Base-by-base conservation (phyloP, 257 asterid species). In the Nicotiana sylvestris region DNA sequence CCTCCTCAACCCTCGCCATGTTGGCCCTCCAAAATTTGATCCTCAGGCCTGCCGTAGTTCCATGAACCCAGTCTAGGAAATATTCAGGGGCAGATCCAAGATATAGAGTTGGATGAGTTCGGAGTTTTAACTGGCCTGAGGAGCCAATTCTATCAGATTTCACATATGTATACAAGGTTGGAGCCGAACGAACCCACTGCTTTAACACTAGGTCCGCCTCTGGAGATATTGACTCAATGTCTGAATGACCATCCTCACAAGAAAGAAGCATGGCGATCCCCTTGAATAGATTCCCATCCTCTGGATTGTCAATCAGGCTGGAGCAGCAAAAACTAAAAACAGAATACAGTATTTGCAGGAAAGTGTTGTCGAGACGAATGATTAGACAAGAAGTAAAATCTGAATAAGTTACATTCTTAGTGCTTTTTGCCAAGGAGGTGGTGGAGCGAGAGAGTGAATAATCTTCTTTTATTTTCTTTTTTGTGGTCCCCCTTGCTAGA, bases 181-280 rank as follows among this genome's bases (percentile, higher is more conserved):
- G 77, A 5, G 77, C 57, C 5, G 2, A 69, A 69, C 25, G 58
- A 11, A 70, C 33, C 35, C 35, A 32, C 21, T 70, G 29, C 35
- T 70, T 70, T 43, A 70, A 70, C 78, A 43, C 58, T 70, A 21
- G 58, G 78, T 43, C 58, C 49, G 78, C 78, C 35, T 70, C 12
- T 43, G 43, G 25, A 43, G 25, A 43, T 70, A 43, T 70, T 27
- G n/a, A 70, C 58, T 21, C 78, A 70, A 70, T 21, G 58, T 43
- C 78, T 43, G n/a, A 39, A 21, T 70, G 78, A 25, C 35, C 78
- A 39, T 43, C n/a, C 78, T 69, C 77, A 25, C 62, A 4, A 49
- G 62, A 49, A 74, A 74, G 39, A 35, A 49, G 9, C 79, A 74
- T 49, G 10, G 25, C 10, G 13, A 74, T 49, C 79, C 27, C 49